Evolutionary conservation across 139 green algal genomes (phyloP), one percentile per base, ranked within the genome.

Genomic region (Pleodorina starrii): DNA sequence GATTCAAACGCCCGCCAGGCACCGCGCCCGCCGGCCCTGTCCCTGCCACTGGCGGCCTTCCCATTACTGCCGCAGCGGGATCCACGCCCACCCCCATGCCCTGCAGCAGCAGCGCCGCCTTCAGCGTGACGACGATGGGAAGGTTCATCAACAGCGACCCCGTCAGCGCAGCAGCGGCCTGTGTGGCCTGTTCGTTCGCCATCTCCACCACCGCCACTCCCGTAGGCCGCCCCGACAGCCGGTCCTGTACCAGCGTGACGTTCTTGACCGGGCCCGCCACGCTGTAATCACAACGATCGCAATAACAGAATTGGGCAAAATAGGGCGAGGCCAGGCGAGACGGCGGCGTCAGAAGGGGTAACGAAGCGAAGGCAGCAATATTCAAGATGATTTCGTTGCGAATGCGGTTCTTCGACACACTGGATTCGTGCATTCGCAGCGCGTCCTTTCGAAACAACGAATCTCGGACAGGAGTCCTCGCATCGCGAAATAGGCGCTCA

Each of bases 141-240:
- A 46, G 11, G 43, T 74, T 42, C 81, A 86, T 75, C 0, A 87
- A 38, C n/a, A 63, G 35, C 27, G 81, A 77, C 10, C 60, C 32
- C 27, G 36, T 42, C 40, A 86, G 81, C 43, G 43, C 60, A 32
- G 60, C 81, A 19, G 81, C 81, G 12, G 81, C 60, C 60, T 87
- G 60, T 27, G 81, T 78, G 16, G 60, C 81, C 38, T 32, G 50
- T 38, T 87, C 81, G 19, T 35, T 66, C 27, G 42, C 81, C 81
- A 87, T 87, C 81, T 87, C 81, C 81, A 87, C 81, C n/a, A 87
- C 81, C 40, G 81, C 81, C 81, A 66, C 32, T 27, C 81, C 60
- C 2, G 42, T 71, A 44, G 82, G 63, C 19, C 32, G 60, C 1
- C 83, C 46, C 25, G n/a, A 42, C 17, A 86, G 19, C 14, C 10